Evolutionary conservation across 2,329 filamentous ascomycete species (phyloP).

Genomic region (Tolypocladium amazonense): DNA sequence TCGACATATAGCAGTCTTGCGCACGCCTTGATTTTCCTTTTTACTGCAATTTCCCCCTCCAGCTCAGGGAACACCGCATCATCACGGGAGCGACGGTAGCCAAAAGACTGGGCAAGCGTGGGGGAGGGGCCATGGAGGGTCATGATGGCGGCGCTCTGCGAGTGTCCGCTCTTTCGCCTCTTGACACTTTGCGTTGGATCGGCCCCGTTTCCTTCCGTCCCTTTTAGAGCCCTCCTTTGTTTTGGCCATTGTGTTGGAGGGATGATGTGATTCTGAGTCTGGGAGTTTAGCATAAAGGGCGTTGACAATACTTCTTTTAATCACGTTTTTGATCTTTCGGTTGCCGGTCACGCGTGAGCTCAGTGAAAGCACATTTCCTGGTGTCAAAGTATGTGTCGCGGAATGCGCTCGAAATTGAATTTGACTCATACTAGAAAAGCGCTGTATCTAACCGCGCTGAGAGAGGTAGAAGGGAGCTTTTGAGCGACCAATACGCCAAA

Average conservation of each 20-base stretch:
- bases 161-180: background rate
- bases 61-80: background rate
- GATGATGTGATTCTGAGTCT: conserved; percentile 1
- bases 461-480: background rate
- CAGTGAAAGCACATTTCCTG: background rate
- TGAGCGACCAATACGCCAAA: background rate
- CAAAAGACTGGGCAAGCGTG: background rate
- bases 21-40: background rate
- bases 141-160: background rate
- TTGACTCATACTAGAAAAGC: background rate
- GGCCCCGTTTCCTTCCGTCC: background rate
- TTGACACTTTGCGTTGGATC: background rate
- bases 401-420: background rate
- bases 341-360: background rate
- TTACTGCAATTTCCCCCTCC: background rate
- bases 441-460: background rate
- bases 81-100: background rate
- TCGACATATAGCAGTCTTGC: conserved; percentile 6
- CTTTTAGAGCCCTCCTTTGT: background rate
- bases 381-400: background rate
- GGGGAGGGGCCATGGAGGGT: background rate
- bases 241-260: conserved; percentile 2
- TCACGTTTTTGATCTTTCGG: background rate
- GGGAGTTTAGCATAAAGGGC: conserved; percentile 9
- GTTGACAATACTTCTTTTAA: conserved; percentile 3